phyloP scores from a whole-genome alignment of 2,329 filamentous ascomycete genomes.

The Aureobasidium subglaciale region DNA sequence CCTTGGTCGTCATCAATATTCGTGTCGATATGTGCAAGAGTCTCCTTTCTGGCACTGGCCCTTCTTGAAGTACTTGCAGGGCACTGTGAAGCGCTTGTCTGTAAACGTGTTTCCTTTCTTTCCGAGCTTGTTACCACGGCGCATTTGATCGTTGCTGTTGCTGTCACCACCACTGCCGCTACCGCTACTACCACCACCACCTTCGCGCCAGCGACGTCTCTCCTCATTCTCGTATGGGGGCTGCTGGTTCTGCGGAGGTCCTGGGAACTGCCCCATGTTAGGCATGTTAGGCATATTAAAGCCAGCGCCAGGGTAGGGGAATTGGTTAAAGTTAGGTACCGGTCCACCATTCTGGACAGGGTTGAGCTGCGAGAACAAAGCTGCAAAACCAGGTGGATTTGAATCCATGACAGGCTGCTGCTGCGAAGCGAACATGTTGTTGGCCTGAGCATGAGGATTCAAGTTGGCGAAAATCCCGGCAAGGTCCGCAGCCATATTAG shows the following conservation, averaged over 20 bases:
- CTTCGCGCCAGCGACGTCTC: constrained; percentile 31
- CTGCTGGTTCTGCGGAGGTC: constrained; percentile 18
- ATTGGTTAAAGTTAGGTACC: constrained; percentile 16
- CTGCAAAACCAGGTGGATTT: constrained; percentile 14
- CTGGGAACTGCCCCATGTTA: background rate
- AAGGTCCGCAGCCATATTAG: constrained; percentile 1
- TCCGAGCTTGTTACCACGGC: constrained; percentile 16
- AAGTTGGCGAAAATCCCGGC: constrained; percentile 14
- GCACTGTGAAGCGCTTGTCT: constrained; percentile 27
- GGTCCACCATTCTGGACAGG: constrained; percentile 14
- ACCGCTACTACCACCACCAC: constrained; percentile 18
- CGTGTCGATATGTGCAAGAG: constrained; percentile 35
- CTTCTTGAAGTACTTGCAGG: constrained; percentile 48
- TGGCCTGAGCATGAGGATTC: background rate
- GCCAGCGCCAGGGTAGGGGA: constrained; percentile 5
- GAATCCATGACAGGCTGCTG: constrained; percentile 13
- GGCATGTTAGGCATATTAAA: constrained; percentile 6
- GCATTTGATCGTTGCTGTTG: constrained; percentile 13
- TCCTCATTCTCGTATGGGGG: constrained; percentile 27
- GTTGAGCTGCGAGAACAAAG: constrained; percentile 17
- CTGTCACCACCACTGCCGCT: constrained; percentile 19
- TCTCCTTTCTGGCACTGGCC: constrained; percentile 49
- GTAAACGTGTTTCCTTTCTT: constrained; percentile 18
- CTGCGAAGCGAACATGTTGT: background rate
- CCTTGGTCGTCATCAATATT: constrained; percentile 3